Conservation (phyloP, 345 rosid genomes). For the Sapria himalayana region DNA sequence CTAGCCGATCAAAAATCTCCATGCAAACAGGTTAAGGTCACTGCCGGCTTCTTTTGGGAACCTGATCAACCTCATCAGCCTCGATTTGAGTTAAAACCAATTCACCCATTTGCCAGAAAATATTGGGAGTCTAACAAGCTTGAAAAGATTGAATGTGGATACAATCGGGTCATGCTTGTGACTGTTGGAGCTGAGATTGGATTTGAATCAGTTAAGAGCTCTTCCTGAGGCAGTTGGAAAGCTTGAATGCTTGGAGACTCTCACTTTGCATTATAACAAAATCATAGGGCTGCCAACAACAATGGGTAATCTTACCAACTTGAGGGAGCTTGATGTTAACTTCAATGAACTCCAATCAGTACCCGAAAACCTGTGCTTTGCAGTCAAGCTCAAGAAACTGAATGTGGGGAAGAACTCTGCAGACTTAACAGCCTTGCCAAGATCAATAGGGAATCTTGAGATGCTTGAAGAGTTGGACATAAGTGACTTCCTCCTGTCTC, state of each 20-base stretch:
- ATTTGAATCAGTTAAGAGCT: constrained; percentile 42
- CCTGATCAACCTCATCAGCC: constrained; percentile 20
- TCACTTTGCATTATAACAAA: constrained; percentile 34
- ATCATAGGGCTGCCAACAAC: constrained; percentile 45
- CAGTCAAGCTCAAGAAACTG: constrained; percentile 23
- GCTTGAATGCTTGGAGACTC: constrained; percentile 27
- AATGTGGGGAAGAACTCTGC: constrained; percentile 47
- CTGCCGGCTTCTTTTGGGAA: constrained; percentile 33
- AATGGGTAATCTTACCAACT: constrained; percentile 22
- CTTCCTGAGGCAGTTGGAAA: constrained; percentile 53
- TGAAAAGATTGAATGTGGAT: constrained; percentile 27
- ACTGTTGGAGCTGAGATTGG: constrained; percentile 29
- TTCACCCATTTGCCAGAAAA: constrained; percentile 23
- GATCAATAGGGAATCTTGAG: constrained; percentile 45
- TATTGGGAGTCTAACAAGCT: constrained; percentile 24
- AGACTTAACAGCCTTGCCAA: constrained; percentile 37
- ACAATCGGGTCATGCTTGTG: constrained; percentile 32
- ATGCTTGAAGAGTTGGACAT: constrained; percentile 56
- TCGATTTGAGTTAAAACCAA: constrained; percentile 34
- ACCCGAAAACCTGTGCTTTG: constrained; percentile 39
- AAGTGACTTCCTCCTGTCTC: too few relatives aligned
- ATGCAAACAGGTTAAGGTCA: constrained; percentile 26
- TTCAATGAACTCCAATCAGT: constrained; percentile 42
- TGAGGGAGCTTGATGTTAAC: constrained; percentile 45
- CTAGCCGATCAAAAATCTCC: constrained; percentile 37